Percentiles rank a stretch among this genome's conserved stretches.
Evolutionary conservation across 2,329 filamentous ascomycete genomes (phyloP).

Genomic region (Ophiostoma sp.): DNA sequence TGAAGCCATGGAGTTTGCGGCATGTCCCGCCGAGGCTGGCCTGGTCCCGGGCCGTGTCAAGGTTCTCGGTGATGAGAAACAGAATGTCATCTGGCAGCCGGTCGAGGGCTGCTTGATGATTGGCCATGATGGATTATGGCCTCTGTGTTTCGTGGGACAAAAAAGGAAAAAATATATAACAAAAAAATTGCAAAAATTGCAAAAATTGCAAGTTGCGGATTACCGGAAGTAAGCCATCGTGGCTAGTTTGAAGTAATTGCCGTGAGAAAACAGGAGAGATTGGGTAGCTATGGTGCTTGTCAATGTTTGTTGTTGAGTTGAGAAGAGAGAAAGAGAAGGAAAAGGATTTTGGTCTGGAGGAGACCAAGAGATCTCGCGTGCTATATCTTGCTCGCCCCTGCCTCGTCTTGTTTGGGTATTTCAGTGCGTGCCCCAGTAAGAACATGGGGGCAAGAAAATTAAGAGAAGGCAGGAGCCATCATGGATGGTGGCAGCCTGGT

Average conservation of each 20-base stretch:
- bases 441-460: not conserved
- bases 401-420: not conserved
- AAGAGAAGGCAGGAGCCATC: not conserved
- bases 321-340: not conserved
- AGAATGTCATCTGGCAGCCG: constrained; percentile 53
- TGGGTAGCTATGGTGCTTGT: not conserved
- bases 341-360: not conserved
- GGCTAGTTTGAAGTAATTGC: not conserved
- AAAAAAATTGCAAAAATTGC: not conserved
- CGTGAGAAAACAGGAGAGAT: not conserved
- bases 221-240: constrained; percentile 2
- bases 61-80: constrained; percentile 48
- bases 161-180: not conserved
- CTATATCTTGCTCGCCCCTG: not conserved
- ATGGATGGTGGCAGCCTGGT: not conserved
- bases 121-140: not conserved
- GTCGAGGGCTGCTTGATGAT: constrained; percentile 36
- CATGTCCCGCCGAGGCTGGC: constrained; percentile 45
- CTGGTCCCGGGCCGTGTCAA: constrained; percentile 52
- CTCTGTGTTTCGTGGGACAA: not conserved
- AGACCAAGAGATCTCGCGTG: not conserved
- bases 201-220: not conserved
- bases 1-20: constrained; percentile 42
- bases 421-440: not conserved
- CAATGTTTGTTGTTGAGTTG: not conserved